A percentile compares a stretch with the other conserved stretches of the same genome.
Evolutionary conservation across 208 protist species (phyloP).

Genomic region (Phytomonas sp.): DNA sequence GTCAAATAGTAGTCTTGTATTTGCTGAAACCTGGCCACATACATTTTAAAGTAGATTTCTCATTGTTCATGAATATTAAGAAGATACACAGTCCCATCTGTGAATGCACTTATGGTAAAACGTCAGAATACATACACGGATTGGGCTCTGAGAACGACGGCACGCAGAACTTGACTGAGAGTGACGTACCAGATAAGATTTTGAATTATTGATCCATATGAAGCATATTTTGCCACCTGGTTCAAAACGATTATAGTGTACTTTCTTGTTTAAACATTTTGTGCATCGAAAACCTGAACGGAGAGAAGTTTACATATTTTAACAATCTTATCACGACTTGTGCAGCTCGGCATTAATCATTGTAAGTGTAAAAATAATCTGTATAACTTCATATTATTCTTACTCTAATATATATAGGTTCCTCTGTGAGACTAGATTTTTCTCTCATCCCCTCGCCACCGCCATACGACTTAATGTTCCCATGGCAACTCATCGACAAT

Average conservation of each 20-base stretch:
- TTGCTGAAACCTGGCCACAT: conserved; percentile 61
- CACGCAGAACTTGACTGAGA: background rate
- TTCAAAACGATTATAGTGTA: background rate
- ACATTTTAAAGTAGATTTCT: conserved; percentile 19
- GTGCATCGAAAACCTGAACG: background rate
- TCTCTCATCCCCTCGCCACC: background rate
- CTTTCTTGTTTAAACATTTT: background rate
- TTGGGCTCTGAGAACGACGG: background rate
- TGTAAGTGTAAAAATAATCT: background rate
- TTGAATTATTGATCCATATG: background rate
- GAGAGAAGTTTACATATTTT: background rate
- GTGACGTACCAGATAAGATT: background rate
- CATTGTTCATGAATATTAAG: background rate
- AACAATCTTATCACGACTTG: background rate
- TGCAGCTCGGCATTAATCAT: background rate
- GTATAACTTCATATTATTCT: background rate
- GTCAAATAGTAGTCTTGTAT: conserved; percentile 83
- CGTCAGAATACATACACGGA: conserved; percentile 19
- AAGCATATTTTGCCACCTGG: background rate
- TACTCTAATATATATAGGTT: background rate
- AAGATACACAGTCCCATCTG: conserved; percentile 11
- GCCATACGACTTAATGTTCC: background rate
- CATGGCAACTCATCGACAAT: background rate
- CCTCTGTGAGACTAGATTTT: background rate
- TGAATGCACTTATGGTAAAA: conserved; percentile 24